Conservation (phyloP, 140 eudicot species). For the Ambrosia hybrid region DNA sequence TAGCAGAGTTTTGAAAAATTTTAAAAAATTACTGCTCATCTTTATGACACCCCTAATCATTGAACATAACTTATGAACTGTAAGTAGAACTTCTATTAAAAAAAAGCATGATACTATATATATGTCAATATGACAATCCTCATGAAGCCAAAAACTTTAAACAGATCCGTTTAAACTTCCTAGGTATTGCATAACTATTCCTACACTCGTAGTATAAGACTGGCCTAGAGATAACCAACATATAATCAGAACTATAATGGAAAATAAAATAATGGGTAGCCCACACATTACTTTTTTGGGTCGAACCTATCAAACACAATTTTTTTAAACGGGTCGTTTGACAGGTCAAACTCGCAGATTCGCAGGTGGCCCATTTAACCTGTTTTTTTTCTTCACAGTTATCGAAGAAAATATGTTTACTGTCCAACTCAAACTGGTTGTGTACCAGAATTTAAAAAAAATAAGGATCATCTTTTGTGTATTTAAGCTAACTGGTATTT, state of each 20-base stretch:
- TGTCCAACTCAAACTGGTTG: background rate
- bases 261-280: background rate
- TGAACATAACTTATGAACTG: too few species aligned
- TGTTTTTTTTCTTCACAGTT: too few species aligned
- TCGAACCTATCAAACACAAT: too few species aligned
- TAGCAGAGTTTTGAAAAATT: background rate
- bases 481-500: background rate
- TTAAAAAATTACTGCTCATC: background rate
- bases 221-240: background rate
- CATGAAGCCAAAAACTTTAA: slow-evolving; percentile 1
- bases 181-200: background rate
- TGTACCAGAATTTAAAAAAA: background rate
- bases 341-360: too few species aligned
- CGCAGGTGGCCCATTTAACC: too few species aligned
- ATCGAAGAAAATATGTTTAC: background rate
- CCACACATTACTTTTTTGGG: background rate
- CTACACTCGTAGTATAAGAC: background rate
- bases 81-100: too few species aligned
- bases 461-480: background rate
- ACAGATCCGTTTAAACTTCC: background rate
- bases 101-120: background rate
- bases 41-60: too few species aligned
- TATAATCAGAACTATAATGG: background rate
- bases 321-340: too few species aligned
- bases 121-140: background rate